These are phyloP conservation scores for Tetracladium maxilliforme DNA, from an alignment of 2,329 filamentous ascomycete genomes.

Conservation along the genomic window DNA sequence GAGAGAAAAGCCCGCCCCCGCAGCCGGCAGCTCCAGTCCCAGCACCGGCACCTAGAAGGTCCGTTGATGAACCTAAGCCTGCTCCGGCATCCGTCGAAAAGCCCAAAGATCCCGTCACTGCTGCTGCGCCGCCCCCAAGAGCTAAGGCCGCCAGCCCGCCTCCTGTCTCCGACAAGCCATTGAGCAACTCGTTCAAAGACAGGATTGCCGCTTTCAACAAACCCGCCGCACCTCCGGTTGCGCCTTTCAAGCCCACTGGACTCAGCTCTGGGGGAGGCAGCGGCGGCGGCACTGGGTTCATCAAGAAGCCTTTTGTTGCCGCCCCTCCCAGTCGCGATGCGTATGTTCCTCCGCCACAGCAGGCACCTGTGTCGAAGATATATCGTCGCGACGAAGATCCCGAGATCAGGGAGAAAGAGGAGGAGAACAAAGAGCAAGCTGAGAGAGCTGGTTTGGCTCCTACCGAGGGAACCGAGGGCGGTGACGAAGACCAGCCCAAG, in stretches of 20 bases:
- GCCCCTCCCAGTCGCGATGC: conserved; percentile 87
- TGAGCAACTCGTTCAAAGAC: conserved; percentile 71
- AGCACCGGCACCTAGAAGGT: conserved; percentile 13
- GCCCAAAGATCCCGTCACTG: conserved; percentile 16
- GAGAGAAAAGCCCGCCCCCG: conserved; percentile 11
- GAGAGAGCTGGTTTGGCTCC: conserved; percentile 50
- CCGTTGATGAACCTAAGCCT: conserved; percentile 15
- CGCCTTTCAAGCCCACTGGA: conserved; percentile 75
- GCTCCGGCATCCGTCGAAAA: conserved; percentile 19
- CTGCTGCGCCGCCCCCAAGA: conserved; percentile 48
- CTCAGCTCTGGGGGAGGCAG: conserved; percentile 41
- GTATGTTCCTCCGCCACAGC: conserved; percentile 65
- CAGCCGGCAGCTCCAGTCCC: conserved; percentile 21
- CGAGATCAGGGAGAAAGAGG: conserved; percentile 48
- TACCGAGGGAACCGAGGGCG: conserved; percentile 26
- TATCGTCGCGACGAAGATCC: conserved; percentile 85
- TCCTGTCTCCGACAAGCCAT: conserved; percentile 61
- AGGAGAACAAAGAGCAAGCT: conserved; percentile 49
- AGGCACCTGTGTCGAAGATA: conserved; percentile 56
- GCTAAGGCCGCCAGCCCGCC: conserved; percentile 37
- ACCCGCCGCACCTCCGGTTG: conserved; percentile 64
- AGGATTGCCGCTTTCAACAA: conserved; percentile 97
- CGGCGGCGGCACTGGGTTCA: conserved; percentile 50
- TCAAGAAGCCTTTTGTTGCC: conserved; percentile 95
- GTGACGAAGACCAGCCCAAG: conserved; percentile 71